Evolutionary conservation across 306 rosid species (phyloP).

Genomic region (Geum urbanum): DNA sequence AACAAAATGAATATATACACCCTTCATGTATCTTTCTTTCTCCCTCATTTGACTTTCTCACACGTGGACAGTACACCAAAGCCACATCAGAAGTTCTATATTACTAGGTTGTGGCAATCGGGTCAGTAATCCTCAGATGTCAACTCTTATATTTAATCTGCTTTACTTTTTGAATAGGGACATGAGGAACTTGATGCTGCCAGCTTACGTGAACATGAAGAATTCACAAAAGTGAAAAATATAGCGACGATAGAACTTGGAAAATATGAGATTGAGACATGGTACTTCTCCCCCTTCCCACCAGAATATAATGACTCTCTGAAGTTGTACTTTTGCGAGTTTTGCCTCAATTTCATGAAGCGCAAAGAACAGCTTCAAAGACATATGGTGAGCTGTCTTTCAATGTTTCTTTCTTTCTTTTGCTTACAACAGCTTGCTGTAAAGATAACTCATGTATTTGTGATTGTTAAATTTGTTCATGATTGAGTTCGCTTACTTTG

Average conservation of each 20-base stretch:
- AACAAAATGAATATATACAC: neutral
- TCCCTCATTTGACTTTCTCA: neutral
- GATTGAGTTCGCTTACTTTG: neutral
- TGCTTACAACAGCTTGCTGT: slow-evolving; percentile 18
- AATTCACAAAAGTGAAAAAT: slow-evolving; percentile 96
- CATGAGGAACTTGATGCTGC: slow-evolving; percentile 99
- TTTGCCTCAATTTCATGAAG: slow-evolving; percentile 99
- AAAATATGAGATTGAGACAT: slow-evolving; percentile 98
- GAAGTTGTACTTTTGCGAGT: slow-evolving; percentile 91
- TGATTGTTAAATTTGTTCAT: neutral
- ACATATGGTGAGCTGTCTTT: slow-evolving; percentile 87
- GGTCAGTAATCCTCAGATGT: neutral
- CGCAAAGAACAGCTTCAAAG: slow-evolving; percentile 99
- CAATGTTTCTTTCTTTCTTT: slow-evolving; percentile 17
- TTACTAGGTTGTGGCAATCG: neutral
- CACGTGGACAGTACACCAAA: neutral
- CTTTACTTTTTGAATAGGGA: slow-evolving; percentile 46
- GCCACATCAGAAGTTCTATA: neutral
- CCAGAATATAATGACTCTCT: slow-evolving; percentile 90
- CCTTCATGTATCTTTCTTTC: neutral
- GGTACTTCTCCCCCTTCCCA: slow-evolving; percentile 99
- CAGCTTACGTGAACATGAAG: slow-evolving; percentile 97
- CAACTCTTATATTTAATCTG: slow-evolving; percentile 6
- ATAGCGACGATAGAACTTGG: slow-evolving; percentile 98
- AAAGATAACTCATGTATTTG: slow-evolving; percentile 5